These are phyloP conservation scores for Cordyceps tenuipes DNA, from an alignment of 2,329 filamentous ascomycete species.

Conservation along the genomic window DNA sequence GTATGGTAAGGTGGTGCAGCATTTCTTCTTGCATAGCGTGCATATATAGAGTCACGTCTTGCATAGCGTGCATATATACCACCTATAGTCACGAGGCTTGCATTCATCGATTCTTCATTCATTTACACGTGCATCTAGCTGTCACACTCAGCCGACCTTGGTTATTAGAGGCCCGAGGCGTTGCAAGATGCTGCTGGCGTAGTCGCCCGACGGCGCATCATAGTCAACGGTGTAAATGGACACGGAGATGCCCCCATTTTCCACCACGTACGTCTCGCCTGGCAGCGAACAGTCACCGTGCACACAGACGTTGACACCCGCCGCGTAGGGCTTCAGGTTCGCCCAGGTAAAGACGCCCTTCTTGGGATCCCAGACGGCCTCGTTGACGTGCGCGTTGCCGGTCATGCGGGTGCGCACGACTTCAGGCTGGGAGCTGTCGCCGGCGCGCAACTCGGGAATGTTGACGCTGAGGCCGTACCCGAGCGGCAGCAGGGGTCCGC, in stretches of 20 bases:
- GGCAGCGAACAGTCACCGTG: constrained; percentile 44
- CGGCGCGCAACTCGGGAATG: constrained; percentile 34
- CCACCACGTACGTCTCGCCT: constrained; percentile 40
- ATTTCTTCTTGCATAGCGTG: not conserved
- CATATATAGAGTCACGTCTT: too few relatives aligned
- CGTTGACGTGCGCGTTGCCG: constrained; percentile 38
- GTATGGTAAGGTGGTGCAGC: not conserved
- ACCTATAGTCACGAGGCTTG: not conserved
- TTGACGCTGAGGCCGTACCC: constrained; percentile 47
- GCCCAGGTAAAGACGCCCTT: constrained; percentile 35
- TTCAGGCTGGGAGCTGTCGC: constrained; percentile 31
- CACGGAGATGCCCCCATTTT: constrained; percentile 32
- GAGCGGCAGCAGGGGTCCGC: constrained; percentile 31
- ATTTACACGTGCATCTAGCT: not conserved
- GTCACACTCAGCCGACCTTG: not conserved
- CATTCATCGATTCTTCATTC: not conserved
- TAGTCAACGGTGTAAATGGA: constrained; percentile 43
- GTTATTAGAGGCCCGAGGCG: constrained; percentile 19
- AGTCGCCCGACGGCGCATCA: constrained; percentile 30
- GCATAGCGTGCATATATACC: not conserved
- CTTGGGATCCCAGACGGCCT: constrained; percentile 34
- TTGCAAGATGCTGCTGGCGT: constrained; percentile 19
- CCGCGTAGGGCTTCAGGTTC: constrained; percentile 28
- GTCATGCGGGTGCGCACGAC: constrained; percentile 40
- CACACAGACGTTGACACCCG: constrained; percentile 39